A percentile compares a stretch with the other conserved stretches of the same genome.
Evolutionary conservation across 306 rosid genomes (phyloP).

Genomic region (Ormosia emarginata): DNA sequence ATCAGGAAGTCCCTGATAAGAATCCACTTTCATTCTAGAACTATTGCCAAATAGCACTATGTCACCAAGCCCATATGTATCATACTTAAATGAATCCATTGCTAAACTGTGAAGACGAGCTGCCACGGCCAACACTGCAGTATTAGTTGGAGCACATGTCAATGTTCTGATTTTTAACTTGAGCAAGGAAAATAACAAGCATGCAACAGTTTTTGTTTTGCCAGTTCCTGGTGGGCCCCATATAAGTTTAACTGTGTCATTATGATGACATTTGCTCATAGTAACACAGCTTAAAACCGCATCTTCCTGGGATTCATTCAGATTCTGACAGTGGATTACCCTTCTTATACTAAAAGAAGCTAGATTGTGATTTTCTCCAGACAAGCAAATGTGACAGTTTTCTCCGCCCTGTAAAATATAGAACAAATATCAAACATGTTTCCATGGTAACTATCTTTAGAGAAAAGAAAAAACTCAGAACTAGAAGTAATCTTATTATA

Average conservation of each 20-base stretch:
- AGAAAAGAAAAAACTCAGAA: background rate
- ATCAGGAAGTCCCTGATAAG: background rate
- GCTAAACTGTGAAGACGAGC: slow-evolving; percentile 11
- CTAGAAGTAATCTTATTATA: background rate
- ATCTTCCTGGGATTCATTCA: slow-evolving; percentile 44
- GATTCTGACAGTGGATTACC: slow-evolving; percentile 18
- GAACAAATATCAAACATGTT: background rate
- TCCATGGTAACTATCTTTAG: background rate
- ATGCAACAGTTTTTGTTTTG: slow-evolving; percentile 56
- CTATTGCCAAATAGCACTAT: slow-evolving; percentile 43
- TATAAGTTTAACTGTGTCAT: slow-evolving; percentile 36
- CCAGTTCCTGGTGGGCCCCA: slow-evolving; percentile 75
- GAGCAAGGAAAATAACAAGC: slow-evolving; percentile 27
- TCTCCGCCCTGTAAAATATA: slow-evolving; percentile 25
- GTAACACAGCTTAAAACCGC: slow-evolving; percentile 44
- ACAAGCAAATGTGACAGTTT: slow-evolving; percentile 8
- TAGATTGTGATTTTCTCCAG: background rate
- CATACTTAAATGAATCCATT: background rate
- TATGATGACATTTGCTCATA: slow-evolving; percentile 27
- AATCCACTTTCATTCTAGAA: slow-evolving; percentile 35
- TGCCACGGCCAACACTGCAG: slow-evolving; percentile 46
- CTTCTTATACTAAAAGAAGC: background rate
- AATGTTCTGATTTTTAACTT: slow-evolving; percentile 40
- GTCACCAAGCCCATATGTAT: slow-evolving; percentile 40
- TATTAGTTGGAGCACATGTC: slow-evolving; percentile 60